Conservation (phyloP, 2,329 filamentous ascomycete species). For the Hymenoscyphus fraxineus region DNA sequence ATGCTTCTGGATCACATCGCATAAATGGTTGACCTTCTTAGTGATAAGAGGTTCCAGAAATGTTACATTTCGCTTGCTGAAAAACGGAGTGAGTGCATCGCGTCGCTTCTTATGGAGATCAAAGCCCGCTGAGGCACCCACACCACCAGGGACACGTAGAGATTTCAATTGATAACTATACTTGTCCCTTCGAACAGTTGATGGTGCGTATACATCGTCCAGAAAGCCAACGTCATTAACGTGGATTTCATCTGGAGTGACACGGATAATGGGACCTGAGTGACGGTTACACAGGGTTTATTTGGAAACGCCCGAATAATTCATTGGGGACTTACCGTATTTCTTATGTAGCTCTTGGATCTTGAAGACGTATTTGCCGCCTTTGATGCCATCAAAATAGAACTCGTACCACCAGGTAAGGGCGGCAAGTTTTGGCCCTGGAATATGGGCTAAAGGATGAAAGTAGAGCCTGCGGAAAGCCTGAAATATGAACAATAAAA, state of each 20-base stretch:
- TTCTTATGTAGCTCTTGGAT: neutral
- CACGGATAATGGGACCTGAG: conserved; percentile 35
- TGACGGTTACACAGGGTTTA: neutral
- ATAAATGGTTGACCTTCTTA: conserved; percentile 16
- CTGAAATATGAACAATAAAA: neutral
- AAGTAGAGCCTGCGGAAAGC: neutral
- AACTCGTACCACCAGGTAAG: neutral
- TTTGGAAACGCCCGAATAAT: neutral
- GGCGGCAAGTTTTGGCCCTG: neutral
- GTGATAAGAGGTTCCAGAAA: conserved; percentile 15
- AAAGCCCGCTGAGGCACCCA: conserved; percentile 10
- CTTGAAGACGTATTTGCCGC: neutral
- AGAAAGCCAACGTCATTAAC: conserved; percentile 34
- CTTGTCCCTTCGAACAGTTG: conserved; percentile 17
- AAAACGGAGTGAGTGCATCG: conserved; percentile 15
- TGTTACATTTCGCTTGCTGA: conserved; percentile 15
- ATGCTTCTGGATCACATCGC: conserved; percentile 10
- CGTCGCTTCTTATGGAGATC: conserved; percentile 17
- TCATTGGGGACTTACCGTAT: neutral
- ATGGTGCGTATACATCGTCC: conserved; percentile 29
- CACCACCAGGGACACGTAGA: conserved; percentile 13
- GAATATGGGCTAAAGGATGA: neutral
- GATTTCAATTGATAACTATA: conserved; percentile 12
- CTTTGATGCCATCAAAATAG: neutral
- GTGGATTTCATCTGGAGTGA: conserved; percentile 32